Percentiles rank a stretch among this genome's conserved stretches.
phyloP scores from a whole-genome alignment of 2,329 filamentous ascomycete genomes.

The Alternaria gaisen region DNA sequence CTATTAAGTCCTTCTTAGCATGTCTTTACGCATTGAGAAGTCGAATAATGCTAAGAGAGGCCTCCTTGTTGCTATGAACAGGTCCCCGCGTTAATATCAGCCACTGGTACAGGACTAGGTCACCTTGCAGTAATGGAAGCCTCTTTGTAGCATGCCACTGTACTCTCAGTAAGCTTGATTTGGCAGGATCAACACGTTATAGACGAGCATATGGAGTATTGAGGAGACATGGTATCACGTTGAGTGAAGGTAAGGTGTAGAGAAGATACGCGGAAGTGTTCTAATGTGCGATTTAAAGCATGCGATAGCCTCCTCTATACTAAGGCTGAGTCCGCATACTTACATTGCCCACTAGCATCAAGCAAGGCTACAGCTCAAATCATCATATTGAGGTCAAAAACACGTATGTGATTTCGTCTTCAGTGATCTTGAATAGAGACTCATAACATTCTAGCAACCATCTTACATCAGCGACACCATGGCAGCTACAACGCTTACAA shows the following conservation, averaged over 20 bases:
- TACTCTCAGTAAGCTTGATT: background rate
- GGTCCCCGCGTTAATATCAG: background rate
- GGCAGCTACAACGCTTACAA: background rate
- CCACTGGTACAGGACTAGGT: background rate
- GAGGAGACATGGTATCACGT: background rate
- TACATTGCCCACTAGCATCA: too few relatives aligned
- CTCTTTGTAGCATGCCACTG: background rate
- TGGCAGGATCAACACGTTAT: background rate
- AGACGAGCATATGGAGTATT: background rate
- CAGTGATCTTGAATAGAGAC: background rate
- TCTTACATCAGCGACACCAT: background rate
- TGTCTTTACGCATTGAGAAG: background rate
- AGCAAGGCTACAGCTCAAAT: background rate
- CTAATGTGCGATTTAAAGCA: background rate
- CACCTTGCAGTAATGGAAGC: background rate
- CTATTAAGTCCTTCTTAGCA: background rate
- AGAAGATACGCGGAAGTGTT: background rate
- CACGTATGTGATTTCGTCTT: background rate
- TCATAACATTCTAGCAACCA: background rate
- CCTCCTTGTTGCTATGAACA: background rate
- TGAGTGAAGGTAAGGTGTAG: accelerated
- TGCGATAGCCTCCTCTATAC: background rate
- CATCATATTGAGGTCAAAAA: background rate
- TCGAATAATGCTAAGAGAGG: background rate
- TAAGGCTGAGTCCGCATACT: too few relatives aligned